These are phyloP conservation scores for Backusella australiensis DNA, from an alignment of 192 early-diverging fungal genomes.

Conservation along the genomic window DNA sequence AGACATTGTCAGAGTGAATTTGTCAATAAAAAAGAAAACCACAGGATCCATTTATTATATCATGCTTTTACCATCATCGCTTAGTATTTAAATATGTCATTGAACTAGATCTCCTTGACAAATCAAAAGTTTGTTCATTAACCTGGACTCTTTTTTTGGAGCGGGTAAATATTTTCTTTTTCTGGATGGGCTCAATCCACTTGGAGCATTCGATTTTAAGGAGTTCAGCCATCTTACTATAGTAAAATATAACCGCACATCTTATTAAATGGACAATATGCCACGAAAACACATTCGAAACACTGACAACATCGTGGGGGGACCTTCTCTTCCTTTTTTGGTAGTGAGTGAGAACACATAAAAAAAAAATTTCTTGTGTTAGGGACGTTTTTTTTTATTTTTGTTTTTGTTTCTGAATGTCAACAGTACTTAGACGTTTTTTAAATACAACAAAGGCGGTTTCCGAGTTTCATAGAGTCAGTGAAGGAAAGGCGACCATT, in stretches of 20 bases:
- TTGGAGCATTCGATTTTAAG: too few species aligned
- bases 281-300: too few species aligned
- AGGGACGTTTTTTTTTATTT: neutral
- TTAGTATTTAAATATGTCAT: neutral
- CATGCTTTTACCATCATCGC: neutral
- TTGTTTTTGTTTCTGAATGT: neutral
- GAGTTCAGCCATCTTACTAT: too few species aligned
- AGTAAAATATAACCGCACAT: too few species aligned
- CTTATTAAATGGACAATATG: too few species aligned
- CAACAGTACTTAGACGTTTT: neutral
- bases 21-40: neutral
- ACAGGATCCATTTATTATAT: neutral
- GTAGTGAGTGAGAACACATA: neutral
- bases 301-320: too few species aligned
- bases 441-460: constrained; percentile 11
- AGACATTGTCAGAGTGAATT: too few species aligned
- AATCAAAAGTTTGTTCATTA: too few species aligned
- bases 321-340: neutral
- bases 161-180: too few species aligned
- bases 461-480: constrained; percentile 57
- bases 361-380: neutral
- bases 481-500: constrained; percentile 79
- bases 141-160: too few species aligned
- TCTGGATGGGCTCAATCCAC: too few species aligned
- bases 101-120: too few species aligned